A percentile compares a stretch with the other conserved stretches of the same genome.
Evolutionary conservation across 2,329 filamentous ascomycete genomes (phyloP).

Genomic region (Penicillium aurantiogriseum): DNA sequence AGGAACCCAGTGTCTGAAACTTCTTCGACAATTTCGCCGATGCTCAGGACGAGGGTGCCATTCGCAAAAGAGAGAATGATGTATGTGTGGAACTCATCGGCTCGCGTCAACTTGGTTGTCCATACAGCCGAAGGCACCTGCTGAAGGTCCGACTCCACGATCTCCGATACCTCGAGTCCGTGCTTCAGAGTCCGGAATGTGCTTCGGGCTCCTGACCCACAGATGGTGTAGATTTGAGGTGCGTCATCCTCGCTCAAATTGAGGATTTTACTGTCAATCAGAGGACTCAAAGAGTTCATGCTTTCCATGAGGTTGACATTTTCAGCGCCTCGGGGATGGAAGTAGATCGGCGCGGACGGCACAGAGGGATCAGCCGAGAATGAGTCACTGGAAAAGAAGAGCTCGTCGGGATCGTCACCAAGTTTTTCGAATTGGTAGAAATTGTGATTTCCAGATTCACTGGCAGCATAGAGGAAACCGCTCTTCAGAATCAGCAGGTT

Average conservation of each 20-base stretch:
- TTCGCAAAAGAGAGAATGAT: constrained; percentile 93
- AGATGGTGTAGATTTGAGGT: constrained; percentile 92
- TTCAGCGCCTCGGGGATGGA: constrained; percentile 73
- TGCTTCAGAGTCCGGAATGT: constrained; percentile 90
- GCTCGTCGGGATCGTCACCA: constrained; percentile 89
- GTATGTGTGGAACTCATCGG: constrained; percentile 86
- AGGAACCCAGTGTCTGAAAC: constrained; percentile 92
- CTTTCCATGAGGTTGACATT: constrained; percentile 83
- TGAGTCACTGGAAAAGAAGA: constrained; percentile 78
- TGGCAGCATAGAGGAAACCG: constrained; percentile 88
- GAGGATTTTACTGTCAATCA: constrained; percentile 86
- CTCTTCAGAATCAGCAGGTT: constrained; percentile 92
- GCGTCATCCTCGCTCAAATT: constrained; percentile 91
- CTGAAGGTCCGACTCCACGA: constrained; percentile 89
- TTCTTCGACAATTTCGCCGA: constrained; percentile 95
- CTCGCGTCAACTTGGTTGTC: constrained; percentile 82
- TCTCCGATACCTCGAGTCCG: constrained; percentile 87
- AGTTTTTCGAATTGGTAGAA: constrained; percentile 98
- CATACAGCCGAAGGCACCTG: constrained; percentile 89
- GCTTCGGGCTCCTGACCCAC: constrained; percentile 83
- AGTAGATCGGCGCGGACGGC: constrained; percentile 76
- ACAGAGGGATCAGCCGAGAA: constrained; percentile 74
- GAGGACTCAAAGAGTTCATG: constrained; percentile 83
- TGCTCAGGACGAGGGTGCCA: constrained; percentile 85
- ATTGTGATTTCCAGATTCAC: constrained; percentile 87